Evolutionary conservation across 805 yeast species (phyloP), one percentile per base, ranked within the genome.

Genomic region (Saccharomycopsis vini): DNA sequence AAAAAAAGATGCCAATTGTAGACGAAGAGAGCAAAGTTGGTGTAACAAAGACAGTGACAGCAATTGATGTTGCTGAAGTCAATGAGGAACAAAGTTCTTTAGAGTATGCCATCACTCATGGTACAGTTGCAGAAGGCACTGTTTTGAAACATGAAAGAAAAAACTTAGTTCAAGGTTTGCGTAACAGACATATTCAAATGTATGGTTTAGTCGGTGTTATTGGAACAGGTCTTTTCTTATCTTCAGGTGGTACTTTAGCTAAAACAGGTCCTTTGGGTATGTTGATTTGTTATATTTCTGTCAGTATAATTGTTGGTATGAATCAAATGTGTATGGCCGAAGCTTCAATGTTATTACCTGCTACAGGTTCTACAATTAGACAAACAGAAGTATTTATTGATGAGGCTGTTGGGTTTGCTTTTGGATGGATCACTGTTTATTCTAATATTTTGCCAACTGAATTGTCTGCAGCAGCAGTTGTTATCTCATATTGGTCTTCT

Each of bases 391-490:
- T 18, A 7, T 34, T 34, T 19, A 16, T 34, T 5, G 37, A 34
- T 18, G 21, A 10, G 6, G 37, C 37, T 13, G 7, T 10, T 9
- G 37, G 37, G n/a, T 34, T 34, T 23, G 5, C 37, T 9, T 18
- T 34, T 15, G 37, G 37, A 10, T 34, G 37, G 37, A 10, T 34
- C 21, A 6, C 5, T 5, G 22, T 34, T 5, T 34, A 16, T 5
- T 18, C 12, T 9, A 12, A 16, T 18, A 13, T 34, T 12, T 18
- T 34, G 12, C 78, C 82, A 26, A 72, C 79, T 46, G 83, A 78
- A 59, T 68, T 77, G 57, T 72, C 77, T 12, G 83, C 83, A 1
- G 79, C 81, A n/a, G 69, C 81, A 1, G 69, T 75, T 44, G 76
- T 78, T 15, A 67, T 78, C 49, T 69, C 71, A 51, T 78, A 74